Evolutionary conservation across 1,284 basidiomycete genomes (phyloP).

Genomic region (Schizophyllum commune): DNA sequence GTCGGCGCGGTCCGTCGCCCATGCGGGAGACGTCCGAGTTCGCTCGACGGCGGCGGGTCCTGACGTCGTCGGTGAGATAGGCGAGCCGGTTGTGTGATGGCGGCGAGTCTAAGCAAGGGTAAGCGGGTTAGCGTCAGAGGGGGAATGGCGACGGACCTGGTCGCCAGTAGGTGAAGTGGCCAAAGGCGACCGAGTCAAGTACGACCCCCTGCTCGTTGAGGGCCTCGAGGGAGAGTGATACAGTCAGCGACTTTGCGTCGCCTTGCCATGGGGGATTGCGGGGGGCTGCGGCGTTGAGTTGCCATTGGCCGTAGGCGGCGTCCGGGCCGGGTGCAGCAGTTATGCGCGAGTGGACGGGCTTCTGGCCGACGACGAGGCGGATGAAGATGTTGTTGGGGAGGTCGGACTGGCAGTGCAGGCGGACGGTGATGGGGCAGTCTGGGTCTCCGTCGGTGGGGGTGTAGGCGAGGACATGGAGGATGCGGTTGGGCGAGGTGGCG

Average conservation of each 20-base stretch:
- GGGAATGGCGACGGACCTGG: conserved; percentile 28
- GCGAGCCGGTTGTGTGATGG: conserved; percentile 12
- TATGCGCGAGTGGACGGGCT: conserved; percentile 32
- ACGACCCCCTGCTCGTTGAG: conserved; percentile 44
- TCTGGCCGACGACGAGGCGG: conserved; percentile 59
- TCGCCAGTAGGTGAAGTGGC: conserved; percentile 60
- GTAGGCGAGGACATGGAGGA: conserved; percentile 55
- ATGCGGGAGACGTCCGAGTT: not conserved
- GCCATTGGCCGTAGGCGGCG: conserved; percentile 38
- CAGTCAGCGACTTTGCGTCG: conserved; percentile 23
- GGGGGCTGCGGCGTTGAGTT: conserved; percentile 51
- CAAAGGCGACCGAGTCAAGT: conserved; percentile 58
- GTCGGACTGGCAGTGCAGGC: conserved; percentile 49
- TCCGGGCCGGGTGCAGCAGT: conserved; percentile 49
- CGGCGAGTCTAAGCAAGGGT: conserved; percentile 4
- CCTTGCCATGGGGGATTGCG: no score
- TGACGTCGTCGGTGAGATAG: conserved; percentile 5
- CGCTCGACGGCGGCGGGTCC: not conserved
- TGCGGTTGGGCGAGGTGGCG: conserved; percentile 7
- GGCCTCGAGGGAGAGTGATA: conserved; percentile 56
- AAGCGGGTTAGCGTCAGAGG: conserved; percentile 9
- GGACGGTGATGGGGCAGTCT: conserved; percentile 50
- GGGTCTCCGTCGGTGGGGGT: conserved; percentile 52
- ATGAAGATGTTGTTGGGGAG: conserved; percentile 43
- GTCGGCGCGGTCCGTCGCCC: not conserved